Conservation (phyloP, 2,329 filamentous ascomycete species). For the Clonostachys rhizophaga region DNA sequence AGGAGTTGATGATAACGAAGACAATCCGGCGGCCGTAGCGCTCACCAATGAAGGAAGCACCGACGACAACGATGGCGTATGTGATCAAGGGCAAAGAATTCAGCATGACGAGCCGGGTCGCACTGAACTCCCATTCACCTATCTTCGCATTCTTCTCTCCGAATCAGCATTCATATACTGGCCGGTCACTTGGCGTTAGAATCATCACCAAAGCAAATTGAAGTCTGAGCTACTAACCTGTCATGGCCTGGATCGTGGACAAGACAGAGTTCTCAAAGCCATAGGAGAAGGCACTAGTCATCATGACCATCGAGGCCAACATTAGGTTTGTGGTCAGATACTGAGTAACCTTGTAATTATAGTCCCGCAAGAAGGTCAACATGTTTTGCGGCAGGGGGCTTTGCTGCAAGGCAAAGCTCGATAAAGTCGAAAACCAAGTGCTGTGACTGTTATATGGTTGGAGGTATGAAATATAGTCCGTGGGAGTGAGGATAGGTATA, state of each 20-base stretch:
- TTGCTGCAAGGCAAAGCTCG: no score
- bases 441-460: no score
- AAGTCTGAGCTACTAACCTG: conserved; percentile 3
- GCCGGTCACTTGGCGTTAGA: neutral
- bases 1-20: conserved; percentile 8
- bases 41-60: conserved; percentile 8
- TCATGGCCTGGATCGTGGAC: conserved; percentile 12
- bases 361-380: conserved; percentile 4
- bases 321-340: conserved; percentile 10
- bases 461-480: no score
- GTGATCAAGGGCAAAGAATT: conserved; percentile 11
- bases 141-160: conserved; percentile 6
- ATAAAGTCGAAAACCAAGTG: no score
- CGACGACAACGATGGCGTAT: conserved; percentile 9
- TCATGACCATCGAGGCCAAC: conserved; percentile 9
- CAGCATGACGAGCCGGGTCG: conserved; percentile 10
- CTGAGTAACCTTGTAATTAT: conserved; percentile 10
- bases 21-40: conserved; percentile 8
- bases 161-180: conserved; percentile 9
- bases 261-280: conserved; percentile 12
- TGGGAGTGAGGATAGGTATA: no score
- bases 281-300: conserved; percentile 12
- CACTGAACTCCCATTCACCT: conserved; percentile 5
- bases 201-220: neutral
- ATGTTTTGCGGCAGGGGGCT: neutral